phyloP scores from a whole-genome alignment of 805 yeast genomes.

The Cyberlindnera sargentensis region DNA sequence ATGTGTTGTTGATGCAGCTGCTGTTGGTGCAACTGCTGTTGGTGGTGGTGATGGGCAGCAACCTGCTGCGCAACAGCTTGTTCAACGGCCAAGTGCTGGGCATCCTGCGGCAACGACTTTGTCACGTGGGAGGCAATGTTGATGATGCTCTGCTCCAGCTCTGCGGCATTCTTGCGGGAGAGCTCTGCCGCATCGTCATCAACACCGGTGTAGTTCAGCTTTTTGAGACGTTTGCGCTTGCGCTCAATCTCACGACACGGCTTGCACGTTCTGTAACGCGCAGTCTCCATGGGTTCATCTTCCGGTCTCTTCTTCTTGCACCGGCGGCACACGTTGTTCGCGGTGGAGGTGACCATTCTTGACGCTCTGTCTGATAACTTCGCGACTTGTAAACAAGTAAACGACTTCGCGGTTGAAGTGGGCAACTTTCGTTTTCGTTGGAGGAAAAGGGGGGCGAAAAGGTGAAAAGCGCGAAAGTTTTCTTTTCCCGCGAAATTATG shows the following conservation, averaged over 20 bases:
- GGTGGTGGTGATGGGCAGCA: constrained; percentile 1
- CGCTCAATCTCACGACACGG: constrained; percentile 25
- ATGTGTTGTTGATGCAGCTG: constrained; percentile 8
- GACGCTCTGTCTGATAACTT: not conserved
- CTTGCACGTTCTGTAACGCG: constrained; percentile 25
- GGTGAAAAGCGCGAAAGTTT: not conserved
- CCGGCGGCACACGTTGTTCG: constrained; percentile 21
- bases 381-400: not conserved
- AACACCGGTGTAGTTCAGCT: constrained; percentile 12
- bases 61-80: not conserved
- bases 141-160: constrained; percentile 15
- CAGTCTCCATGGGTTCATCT: constrained; percentile 24
- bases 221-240: constrained; percentile 18
- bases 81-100: not conserved
- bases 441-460: not conserved
- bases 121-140: constrained; percentile 14
- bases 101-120: constrained; percentile 7
- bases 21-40: constrained; percentile 1
- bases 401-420: not conserved
- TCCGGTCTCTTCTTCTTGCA: constrained; percentile 25
- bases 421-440: not conserved
- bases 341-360: constrained; percentile 6
- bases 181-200: constrained; percentile 6
- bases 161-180: constrained; percentile 8
- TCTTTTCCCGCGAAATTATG: too few relatives aligned